Base-by-base conservation (phyloP, 2,329 filamentous ascomycete species). In the Cylindrodendrum hubeiense region DNA sequence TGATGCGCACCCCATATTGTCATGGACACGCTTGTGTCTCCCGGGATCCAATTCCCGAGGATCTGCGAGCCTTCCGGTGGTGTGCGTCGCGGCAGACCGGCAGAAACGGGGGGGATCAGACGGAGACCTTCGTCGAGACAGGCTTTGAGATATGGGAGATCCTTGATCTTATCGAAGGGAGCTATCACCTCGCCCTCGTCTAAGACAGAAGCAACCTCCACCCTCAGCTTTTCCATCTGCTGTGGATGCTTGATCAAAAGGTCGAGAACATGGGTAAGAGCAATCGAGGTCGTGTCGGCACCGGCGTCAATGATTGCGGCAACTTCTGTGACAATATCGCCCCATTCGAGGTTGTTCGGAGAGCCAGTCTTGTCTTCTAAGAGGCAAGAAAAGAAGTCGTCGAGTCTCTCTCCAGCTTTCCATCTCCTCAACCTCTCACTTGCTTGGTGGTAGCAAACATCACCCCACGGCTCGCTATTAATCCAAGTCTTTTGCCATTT, bases 381-480 rank as follows among this genome's bases (percentile, higher is more conserved):
- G 10, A 89, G 72, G 1, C 81, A 79, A 54, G 83, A 78, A 78
- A 89, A 88, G 75, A 89, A 88, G 71, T 89, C 87, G 54, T 87
- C 84, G 0, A 88, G 80, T 68, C 85, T 84, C 72, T 89, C 86
- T 26, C 86, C 86, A 5, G 51, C 52, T 26, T 66, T 43, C 28
- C 57, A 66, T 8, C 63, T 15, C 8, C 52, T 9, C 1, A 71
- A 54, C 1, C 69, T 56, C 19, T 60, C 37, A 4, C 75, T 79
- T 0, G 83, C 79, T 3, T 81, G 81, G 46, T 82, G 80, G 47
- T 79, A 77, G 5, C 47, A 56, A 19, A 68, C 65, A 13, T 57
- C 82, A 26, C 85, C 72, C 69, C 79, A 85, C 43, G 78, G 75
- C 33, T 80, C 79, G 76, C 52, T 47, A 7, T 56, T 22, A 6